These are phyloP conservation scores for Phytophthora aleatoria DNA, from an alignment of 352 stramenopile species.

Conservation along the genomic window DNA sequence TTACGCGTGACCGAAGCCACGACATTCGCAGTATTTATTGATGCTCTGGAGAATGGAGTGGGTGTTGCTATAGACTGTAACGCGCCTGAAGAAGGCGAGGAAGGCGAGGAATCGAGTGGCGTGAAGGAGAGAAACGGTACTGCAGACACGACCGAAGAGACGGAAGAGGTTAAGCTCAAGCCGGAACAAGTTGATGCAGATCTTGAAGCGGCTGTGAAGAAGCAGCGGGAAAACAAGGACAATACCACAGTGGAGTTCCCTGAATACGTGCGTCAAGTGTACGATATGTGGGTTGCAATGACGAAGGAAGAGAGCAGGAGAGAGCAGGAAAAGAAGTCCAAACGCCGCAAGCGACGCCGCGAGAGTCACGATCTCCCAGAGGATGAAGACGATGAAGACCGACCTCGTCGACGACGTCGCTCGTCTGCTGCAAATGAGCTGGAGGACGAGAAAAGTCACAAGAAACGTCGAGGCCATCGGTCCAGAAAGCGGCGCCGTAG, in stretches of 20 bases:
- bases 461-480: constrained; percentile 30
- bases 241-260: constrained; percentile 35
- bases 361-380: constrained; percentile 22
- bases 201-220: constrained; percentile 34
- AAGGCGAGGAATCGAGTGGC: constrained; percentile 26
- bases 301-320: constrained; percentile 39
- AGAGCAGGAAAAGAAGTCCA: constrained; percentile 33
- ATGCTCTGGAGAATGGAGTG: constrained; percentile 44
- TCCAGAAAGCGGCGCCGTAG: constrained; percentile 32
- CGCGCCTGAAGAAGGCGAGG: constrained; percentile 68
- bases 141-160: constrained; percentile 5
- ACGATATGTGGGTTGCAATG: constrained; percentile 44
- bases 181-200: constrained; percentile 20
- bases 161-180: constrained; percentile 11
- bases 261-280: constrained; percentile 44
- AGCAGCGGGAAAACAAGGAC: constrained; percentile 28
- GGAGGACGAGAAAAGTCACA: constrained; percentile 32
- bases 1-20: constrained; percentile 41
- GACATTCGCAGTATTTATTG: constrained; percentile 44
- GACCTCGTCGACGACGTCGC: constrained; percentile 37
- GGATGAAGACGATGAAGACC: constrained; percentile 28
- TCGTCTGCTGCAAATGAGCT: constrained; percentile 28
- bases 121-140: background rate
- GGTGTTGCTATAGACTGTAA: constrained; percentile 44
- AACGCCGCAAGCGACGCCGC: constrained; percentile 23